A percentile compares a stretch with the other conserved stretches of the same genome.
These are phyloP conservation scores for Halenospora varia DNA, from an alignment of 495 filamentous ascomycete genomes.

Conservation along the genomic window DNA sequence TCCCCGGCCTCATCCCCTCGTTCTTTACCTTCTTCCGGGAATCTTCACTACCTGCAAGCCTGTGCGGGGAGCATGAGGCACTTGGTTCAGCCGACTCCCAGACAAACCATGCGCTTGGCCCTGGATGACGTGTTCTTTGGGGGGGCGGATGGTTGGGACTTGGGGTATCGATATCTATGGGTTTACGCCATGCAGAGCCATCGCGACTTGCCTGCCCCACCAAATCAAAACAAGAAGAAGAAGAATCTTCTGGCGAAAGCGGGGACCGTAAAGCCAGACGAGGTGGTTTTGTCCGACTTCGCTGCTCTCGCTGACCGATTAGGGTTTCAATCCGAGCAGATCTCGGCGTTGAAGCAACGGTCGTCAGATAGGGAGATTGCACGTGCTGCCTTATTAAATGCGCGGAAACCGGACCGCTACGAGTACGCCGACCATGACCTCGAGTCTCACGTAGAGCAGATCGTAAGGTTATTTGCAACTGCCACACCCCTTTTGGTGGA, in stretches of 20 bases:
- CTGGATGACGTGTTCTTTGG: no score
- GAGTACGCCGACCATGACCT: conserved; percentile 24
- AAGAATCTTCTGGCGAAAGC: conserved; percentile 1
- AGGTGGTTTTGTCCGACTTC: neutral
- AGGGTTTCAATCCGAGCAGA: neutral
- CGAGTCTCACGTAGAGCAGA: conserved; percentile 20
- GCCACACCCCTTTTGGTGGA: conserved; percentile 9
- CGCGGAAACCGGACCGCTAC: conserved; percentile 28
- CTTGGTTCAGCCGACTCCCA: no score
- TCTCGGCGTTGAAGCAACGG: neutral
- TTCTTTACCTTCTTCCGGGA: no score
- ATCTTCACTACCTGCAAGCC: no score
- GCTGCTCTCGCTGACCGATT: neutral
- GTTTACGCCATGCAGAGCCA: neutral
- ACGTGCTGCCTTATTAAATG: conserved; percentile 27
- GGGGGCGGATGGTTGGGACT: no score
- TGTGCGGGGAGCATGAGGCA: no score
- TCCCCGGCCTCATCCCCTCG: no score
- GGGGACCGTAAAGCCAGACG: neutral
- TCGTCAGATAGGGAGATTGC: conserved; percentile 28
- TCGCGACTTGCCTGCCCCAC: neutral
- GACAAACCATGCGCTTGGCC: no score
- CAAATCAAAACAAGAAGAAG: neutral
- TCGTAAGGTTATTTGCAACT: conserved; percentile 24
- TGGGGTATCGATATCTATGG: neutral